Conservation (phyloP, 257 asterid genomes). For the Rhazya stricta region DNA sequence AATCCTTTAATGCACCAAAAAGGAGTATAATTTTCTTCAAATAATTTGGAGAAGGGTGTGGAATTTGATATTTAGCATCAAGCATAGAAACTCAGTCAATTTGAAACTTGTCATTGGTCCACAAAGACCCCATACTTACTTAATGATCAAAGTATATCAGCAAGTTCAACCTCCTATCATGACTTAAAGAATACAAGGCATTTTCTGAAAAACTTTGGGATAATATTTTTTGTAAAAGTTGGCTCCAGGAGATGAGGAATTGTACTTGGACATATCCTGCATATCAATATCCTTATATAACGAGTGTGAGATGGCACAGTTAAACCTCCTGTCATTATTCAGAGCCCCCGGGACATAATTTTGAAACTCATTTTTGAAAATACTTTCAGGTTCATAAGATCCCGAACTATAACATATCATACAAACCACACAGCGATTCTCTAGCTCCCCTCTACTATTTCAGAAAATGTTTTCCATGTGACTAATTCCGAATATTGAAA, state of each 20-base stretch:
- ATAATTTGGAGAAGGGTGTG: background rate
- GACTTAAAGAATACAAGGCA: background rate
- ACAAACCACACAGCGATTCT: background rate
- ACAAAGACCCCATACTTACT: background rate
- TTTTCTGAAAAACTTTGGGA: too few relatives aligned
- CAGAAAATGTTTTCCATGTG: background rate
- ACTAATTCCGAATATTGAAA: background rate
- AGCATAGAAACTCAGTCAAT: background rate
- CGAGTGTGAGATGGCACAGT: background rate
- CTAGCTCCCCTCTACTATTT: background rate
- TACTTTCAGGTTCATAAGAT: background rate
- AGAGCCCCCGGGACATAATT: background rate
- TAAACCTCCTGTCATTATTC: background rate
- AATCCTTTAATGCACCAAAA: background rate
- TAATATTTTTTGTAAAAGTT: background rate
- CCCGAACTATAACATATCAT: background rate
- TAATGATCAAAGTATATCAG: background rate
- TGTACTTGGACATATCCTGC: background rate
- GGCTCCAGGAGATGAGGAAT: background rate
- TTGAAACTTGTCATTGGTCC: background rate
- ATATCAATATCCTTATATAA: background rate
- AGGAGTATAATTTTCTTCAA: background rate
- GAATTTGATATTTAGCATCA: background rate
- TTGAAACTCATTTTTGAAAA: background rate
- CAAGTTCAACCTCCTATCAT: background rate